phyloP scores from a whole-genome alignment of 257 asterid genomes.

The Rauvolfia tetraphylla region DNA sequence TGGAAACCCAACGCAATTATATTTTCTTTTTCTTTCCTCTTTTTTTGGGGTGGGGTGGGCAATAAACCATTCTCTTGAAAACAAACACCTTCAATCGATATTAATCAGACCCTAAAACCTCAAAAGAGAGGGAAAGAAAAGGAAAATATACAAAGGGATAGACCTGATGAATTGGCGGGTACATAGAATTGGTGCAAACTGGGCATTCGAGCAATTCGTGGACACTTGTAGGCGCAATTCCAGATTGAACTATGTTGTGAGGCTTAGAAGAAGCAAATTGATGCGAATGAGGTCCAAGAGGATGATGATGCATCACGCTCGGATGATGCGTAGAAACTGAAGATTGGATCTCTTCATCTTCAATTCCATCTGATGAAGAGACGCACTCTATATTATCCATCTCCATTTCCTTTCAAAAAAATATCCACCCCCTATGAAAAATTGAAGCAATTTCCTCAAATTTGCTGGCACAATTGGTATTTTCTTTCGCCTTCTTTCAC shows the following conservation, averaged over 20 bases:
- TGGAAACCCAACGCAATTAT: not conserved
- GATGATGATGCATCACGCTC: conserved; percentile 27
- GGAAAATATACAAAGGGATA: not conserved
- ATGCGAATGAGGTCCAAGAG: conserved; percentile 29
- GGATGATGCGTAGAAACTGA: conserved; percentile 27
- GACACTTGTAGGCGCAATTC: conserved; percentile 61
- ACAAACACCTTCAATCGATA: not conserved
- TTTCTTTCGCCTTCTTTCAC: conserved; percentile 33
- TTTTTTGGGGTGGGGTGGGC: not conserved
- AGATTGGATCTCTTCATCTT: conserved; percentile 70
- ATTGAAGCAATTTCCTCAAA: conserved; percentile 1
- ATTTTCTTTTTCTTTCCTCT: not conserved
- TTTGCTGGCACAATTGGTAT: not conserved
- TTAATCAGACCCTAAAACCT: not conserved
- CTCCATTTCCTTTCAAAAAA: conserved; percentile 38
- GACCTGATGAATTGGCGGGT: conserved; percentile 93
- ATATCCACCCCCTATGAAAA: not conserved
- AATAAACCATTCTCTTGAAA: not conserved
- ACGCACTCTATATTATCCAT: conserved; percentile 72
- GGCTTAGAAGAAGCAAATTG: conserved; percentile 45
- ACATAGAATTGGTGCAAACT: conserved; percentile 88
- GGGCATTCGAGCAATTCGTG: conserved; percentile 94
- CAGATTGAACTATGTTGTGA: conserved; percentile 39
- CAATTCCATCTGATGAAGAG: conserved; percentile 62
- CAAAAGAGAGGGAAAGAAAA: not conserved